Base-by-base conservation (phyloP, 495 filamentous ascomycete genomes). In the Hypoxylon lienhwacheense region DNA sequence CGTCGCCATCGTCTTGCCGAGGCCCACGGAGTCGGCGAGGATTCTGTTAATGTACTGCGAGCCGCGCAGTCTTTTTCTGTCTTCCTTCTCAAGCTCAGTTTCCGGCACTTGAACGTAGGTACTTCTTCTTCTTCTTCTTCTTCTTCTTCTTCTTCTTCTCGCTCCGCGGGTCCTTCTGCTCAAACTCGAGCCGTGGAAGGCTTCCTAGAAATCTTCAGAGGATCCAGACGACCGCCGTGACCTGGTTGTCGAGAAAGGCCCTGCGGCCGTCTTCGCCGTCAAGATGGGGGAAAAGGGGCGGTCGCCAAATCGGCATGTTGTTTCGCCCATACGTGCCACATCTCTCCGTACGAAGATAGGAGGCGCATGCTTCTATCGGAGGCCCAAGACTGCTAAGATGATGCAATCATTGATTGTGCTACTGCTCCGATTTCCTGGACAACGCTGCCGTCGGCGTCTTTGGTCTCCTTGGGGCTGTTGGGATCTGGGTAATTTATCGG, bases 11-110 rank as follows among this genome's bases (percentile, higher is more conserved):
- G 91, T 97, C 69, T 97, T 97, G 4, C 91, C 91, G 7, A 97
- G 73, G 2, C 91, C 91, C 91, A 97, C 96, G 45, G 96, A 92
- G 65, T 97, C 91, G 5, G 89, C 89, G 2, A 96, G 71, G 26
- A 96, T 90, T 19, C 88, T 90, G 42, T 91, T 91, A 6, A 45
- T 56, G 11, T 62, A 67, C n/a, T 32, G 55, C 0, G 61, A 61
- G 4, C 64, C 54, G 5, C 54, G 55, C 4, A 67, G 36, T 12
- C 17, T 39, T 7, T 36, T 12, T 15, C 61, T 37, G 28, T 61
- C 43, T 5, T 22, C 7, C 25, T 29, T 44, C 25, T 67, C 53
- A 0, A 12, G 2, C 5, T 0, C 1, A 0, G 39, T 48, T 10
- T 53, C 46, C 0, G 12, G 26, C 3, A 6, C 1, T 24, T 41